These are phyloP conservation scores for Fonsecaea pedrosoi DNA, from an alignment of 2,329 filamentous ascomycete species.

Conservation along the genomic window DNA sequence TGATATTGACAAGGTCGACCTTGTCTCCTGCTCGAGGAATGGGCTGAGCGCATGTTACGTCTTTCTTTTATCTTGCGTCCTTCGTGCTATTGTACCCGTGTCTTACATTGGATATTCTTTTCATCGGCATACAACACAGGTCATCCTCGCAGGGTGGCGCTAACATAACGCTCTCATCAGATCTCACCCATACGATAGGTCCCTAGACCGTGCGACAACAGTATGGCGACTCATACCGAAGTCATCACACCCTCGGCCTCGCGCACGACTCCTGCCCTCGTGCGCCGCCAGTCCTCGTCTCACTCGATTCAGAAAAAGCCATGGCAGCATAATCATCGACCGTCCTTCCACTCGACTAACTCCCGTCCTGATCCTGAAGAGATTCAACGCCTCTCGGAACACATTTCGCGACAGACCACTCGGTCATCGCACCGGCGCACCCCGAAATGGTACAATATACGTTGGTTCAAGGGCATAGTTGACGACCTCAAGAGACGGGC, in stretches of 20 bases:
- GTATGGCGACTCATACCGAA: slow-evolving; percentile 31
- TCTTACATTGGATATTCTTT: background rate
- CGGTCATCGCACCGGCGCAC: slow-evolving; percentile 34
- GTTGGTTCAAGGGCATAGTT: slow-evolving; percentile 77
- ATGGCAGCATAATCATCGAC: slow-evolving; percentile 31
- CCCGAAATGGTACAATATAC: slow-evolving; percentile 73
- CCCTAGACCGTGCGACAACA: background rate
- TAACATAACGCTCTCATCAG: background rate
- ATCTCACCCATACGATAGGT: background rate
- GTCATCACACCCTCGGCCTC: slow-evolving; percentile 26
- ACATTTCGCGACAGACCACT: slow-evolving; percentile 32
- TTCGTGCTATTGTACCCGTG: background rate
- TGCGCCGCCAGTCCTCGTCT: slow-evolving; percentile 34
- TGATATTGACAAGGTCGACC: background rate
- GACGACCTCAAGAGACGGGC: slow-evolving; percentile 76
- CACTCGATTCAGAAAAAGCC: slow-evolving; percentile 35
- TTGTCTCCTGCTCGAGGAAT: background rate
- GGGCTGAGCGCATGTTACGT: slow-evolving; percentile 49
- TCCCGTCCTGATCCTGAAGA: slow-evolving; percentile 37
- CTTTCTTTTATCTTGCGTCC: background rate
- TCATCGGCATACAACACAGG: background rate
- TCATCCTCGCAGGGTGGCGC: background rate
- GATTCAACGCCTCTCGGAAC: slow-evolving; percentile 33
- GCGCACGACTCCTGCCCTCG: slow-evolving; percentile 11
- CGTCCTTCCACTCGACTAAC: slow-evolving; percentile 35